These are phyloP conservation scores for Fusarium bulbicola DNA, from an alignment of 2,329 filamentous ascomycete genomes.

Conservation along the genomic window DNA sequence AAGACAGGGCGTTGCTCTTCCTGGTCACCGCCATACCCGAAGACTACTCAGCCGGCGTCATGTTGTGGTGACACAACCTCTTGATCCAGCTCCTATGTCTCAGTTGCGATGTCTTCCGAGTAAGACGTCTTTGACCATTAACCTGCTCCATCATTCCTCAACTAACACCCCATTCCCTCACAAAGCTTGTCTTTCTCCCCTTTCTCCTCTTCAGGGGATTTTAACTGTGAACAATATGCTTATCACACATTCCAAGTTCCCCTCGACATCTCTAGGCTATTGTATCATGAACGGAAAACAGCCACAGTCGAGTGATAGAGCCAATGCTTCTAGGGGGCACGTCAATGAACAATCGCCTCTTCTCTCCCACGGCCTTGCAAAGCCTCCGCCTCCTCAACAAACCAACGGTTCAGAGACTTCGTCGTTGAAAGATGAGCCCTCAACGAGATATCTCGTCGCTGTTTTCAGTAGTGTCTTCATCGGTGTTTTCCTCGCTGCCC, in stretches of 20 bases:
- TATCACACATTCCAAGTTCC: neutral
- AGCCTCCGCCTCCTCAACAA: neutral
- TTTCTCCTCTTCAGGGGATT: neutral
- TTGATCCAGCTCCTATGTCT: neutral
- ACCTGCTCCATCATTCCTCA: too few relatives aligned
- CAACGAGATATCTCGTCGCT: neutral
- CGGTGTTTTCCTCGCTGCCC: neutral
- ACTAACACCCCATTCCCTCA: neutral
- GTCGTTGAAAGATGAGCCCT: neutral
- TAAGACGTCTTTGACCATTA: neutral
- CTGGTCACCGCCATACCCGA: neutral
- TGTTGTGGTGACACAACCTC: neutral
- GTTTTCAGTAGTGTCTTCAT: neutral
- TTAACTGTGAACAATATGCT: neutral
- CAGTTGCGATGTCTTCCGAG: neutral
- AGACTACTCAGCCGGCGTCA: neutral
- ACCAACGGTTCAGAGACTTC: neutral
- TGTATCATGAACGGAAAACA: neutral
- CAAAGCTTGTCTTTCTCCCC: rapidly evolving
- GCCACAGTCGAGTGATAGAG: neutral
- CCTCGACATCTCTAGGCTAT: neutral
- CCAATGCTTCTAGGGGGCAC: rapidly evolving
- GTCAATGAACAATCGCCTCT: neutral
- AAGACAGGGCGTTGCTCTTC: rapidly evolving
- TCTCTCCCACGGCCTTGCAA: neutral